Evolutionary conservation across 192 early-diverging fungal species (phyloP), one percentile per base, ranked within the genome.

Genomic region (Coemansia sp.): DNA sequence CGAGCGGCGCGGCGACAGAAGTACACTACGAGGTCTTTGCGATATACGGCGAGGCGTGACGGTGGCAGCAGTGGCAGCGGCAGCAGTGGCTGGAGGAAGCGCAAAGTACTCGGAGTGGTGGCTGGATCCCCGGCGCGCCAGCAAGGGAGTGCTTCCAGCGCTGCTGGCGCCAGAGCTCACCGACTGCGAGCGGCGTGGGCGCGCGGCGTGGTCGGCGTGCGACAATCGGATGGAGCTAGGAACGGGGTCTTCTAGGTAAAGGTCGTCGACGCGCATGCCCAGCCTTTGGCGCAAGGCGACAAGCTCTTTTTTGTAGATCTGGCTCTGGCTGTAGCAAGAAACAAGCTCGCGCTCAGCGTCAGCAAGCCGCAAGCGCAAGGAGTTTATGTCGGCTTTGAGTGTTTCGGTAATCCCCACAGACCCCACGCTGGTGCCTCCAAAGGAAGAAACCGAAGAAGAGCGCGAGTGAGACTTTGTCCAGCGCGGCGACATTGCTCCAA

Each of bases 251-350:
- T 77, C 73, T 54, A 77, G 27, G 49, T 77, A 77, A 19, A 78
- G 56, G 31, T 78, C 70, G 49, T 72, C 67, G 14, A 78, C 64
- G 29, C 65, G 62, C 68, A 77, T 71, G n/a, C 78, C 78, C 58
- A 80, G 54, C 10, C 70, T 50, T 48, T 72, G 68, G 15, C 78
- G 68, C 58, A 80, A 54, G 31, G 64, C 47, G n/a, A 80, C 65
- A 21, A 80, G 60, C 63, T 80, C 78, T 34, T 69, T 77, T 52
- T 77, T 80, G 70, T 80, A 80, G 2, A 77, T 68, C 53, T 80
- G 78, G 60, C 73, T 73, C 59, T 77, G 78, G 34, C 46, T 60
- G 60, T 72, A 80, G 55, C 62, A 77, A 37, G 72, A 73, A 30
- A 77, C 63, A 9, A 80, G 64, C 59, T 77, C 72, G 35, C 68